Evolutionary conservation across 2,329 filamentous ascomycete species (phyloP), one percentile per base, ranked within the genome.

Genomic region (Pyrenophora seminiperda): DNA sequence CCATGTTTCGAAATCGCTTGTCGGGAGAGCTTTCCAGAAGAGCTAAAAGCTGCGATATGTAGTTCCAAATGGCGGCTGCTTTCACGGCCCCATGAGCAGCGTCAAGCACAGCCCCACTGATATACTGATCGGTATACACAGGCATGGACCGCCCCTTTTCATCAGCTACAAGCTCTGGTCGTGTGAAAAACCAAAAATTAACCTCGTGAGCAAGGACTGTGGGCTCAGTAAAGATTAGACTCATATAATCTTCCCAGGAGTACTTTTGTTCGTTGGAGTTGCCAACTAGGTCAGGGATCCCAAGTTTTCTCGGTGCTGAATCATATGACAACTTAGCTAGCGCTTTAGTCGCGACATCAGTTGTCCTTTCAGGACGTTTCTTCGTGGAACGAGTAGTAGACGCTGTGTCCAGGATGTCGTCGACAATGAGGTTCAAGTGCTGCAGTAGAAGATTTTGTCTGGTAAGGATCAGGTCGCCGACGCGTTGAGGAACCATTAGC

Each of bases 41-140:
- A 4, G 69, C 53, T 1, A 81, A 57, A 1, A 80, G 70, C 0
- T 61, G 55, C 5, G 31, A 37, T 1, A 79, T 61, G 50, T 78
- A 79, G 4, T 66, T 59, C 77, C 77, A 81, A 13, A 73, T 61
- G 0, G 75, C 71, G 9, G 68, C 66, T 0, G 41, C 63, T 40
- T 72, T 69, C 13, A 80, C 53, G 0, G 66, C 58, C 7, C 54
- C 52, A 14, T 79, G 70, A 0, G 80, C 45, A 0, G 69, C 62
- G 9, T 81, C 77, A 1, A 81, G 73, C 1, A 80, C 51, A 1
- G 75, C 66, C 2, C 56, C 60, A 43, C 73, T 77, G 47, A 79
- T 74, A 50, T 75, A 73, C 15, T 66, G 75, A 41, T 80, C 75
- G 0, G 72, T 75, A n/a, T 70, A 48, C 1, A 68, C 61, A 1